Percentiles rank a stretch among this genome's conserved stretches.
Evolutionary conservation across 192 early-diverging fungal genomes (phyloP).

Genomic region (Borealophlyctis nickersoniae): DNA sequence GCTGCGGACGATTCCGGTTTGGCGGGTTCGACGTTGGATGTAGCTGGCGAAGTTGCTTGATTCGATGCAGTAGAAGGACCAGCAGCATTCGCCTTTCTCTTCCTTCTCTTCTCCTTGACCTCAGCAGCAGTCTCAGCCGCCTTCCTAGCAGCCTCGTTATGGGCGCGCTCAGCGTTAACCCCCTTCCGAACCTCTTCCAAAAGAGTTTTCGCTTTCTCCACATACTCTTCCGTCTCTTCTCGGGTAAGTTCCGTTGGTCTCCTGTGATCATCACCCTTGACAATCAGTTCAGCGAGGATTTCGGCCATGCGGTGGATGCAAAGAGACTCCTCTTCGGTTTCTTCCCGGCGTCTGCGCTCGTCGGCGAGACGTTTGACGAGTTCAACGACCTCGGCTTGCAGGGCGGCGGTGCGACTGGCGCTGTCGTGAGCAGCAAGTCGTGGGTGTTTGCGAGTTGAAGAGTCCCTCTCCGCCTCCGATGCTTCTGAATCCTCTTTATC

Average conservation of each 20-base stretch:
- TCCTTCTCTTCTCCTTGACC: not conserved
- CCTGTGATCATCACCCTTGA: not conserved
- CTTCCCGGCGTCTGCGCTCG: not conserved
- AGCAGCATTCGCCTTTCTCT: no score
- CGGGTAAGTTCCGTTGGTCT: not conserved
- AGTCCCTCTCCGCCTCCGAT: not conserved
- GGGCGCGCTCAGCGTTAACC: not conserved
- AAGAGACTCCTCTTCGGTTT: no score
- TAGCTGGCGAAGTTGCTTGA: not conserved
- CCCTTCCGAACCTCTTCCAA: not conserved
- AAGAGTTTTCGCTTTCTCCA: not conserved
- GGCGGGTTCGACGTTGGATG: not conserved
- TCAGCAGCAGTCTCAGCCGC: not conserved
- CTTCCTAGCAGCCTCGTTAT: not conserved
- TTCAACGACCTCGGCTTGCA: not conserved
- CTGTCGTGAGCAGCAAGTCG: not conserved
- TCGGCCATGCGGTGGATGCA: not conserved
- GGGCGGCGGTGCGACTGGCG: not conserved
- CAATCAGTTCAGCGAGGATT: not conserved
- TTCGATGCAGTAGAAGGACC: no score
- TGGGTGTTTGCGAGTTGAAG: not conserved
- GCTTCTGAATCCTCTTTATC: not conserved
- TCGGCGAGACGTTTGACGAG: not conserved
- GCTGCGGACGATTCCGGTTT: not conserved
- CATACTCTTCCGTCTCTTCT: not conserved